phyloP scores from a whole-genome alignment of 2,329 filamentous ascomycete species.

The Aspergillus clavatus region DNA sequence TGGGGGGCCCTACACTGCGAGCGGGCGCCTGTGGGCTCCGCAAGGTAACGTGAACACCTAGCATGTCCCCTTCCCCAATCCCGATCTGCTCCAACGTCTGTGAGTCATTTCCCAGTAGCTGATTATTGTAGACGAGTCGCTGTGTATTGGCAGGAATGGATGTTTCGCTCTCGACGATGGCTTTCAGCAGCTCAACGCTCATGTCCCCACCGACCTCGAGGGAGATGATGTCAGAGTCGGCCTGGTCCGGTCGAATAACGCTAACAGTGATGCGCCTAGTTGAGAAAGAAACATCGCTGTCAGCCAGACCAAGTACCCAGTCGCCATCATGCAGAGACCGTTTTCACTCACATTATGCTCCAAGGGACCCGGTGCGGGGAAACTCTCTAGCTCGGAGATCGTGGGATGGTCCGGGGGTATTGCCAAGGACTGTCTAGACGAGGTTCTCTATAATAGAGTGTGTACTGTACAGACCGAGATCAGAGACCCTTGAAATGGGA shows the following conservation, averaged over 20 bases:
- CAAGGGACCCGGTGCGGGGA: constrained; percentile 14
- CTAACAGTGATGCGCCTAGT: constrained; percentile 80
- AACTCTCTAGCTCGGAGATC: constrained; percentile 6
- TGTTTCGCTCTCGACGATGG: constrained; percentile 80
- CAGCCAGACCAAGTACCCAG: neutral
- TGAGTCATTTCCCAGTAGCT: constrained; percentile 67
- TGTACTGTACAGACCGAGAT: neutral
- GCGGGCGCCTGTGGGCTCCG: constrained; percentile 28
- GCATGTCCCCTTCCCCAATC: constrained; percentile 85
- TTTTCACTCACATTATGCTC: constrained; percentile 19
- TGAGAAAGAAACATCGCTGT: neutral
- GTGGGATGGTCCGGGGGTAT: neutral
- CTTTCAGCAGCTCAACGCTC: constrained; percentile 79
- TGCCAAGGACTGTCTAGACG: neutral
- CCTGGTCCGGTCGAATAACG: constrained; percentile 68
- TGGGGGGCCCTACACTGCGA: constrained; percentile 25
- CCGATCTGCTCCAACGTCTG: constrained; percentile 78
- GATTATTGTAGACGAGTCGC: constrained; percentile 86
- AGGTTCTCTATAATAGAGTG: neutral
- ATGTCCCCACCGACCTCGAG: constrained; percentile 79
- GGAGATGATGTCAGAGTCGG: constrained; percentile 70
- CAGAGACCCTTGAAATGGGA: neutral
- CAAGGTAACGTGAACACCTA: constrained; percentile 69
- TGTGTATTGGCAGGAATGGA: constrained; percentile 67
- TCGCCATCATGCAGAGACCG: neutral